These are phyloP conservation scores for Trichoderma cornu-damae DNA, from an alignment of 2,329 filamentous ascomycete genomes.

Conservation along the genomic window DNA sequence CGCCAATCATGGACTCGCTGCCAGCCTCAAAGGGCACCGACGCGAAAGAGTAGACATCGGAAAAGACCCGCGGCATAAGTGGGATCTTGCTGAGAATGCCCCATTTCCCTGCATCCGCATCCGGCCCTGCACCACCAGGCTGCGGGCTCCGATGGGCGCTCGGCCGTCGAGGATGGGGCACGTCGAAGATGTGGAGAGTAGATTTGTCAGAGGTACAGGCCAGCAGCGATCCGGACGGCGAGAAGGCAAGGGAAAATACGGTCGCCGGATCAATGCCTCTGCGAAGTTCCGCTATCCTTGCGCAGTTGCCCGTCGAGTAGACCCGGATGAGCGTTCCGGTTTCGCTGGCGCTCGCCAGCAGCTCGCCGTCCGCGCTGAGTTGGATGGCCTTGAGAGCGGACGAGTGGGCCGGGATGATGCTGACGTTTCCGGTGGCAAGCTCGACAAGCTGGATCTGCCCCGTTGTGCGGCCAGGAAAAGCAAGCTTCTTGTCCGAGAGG, in stretches of 20 bases:
- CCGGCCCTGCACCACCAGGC: conserved; percentile 26
- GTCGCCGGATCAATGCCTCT: conserved; percentile 83
- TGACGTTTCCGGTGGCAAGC: conserved; percentile 71
- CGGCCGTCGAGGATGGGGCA: conserved; percentile 54
- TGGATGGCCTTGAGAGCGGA: conserved; percentile 72
- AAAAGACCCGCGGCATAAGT: conserved; percentile 79
- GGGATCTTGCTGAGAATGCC: conserved; percentile 79
- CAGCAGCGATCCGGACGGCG: conserved; percentile 70
- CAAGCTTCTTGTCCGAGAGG: conserved; percentile 66
- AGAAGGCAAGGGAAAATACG: conserved; percentile 84
- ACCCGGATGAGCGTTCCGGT: conserved; percentile 84
- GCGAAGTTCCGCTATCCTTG: conserved; percentile 76
- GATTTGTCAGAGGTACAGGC: conserved; percentile 96
- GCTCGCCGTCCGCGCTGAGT: conserved; percentile 71
- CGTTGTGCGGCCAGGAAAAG: conserved; percentile 78
- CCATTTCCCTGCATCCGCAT: conserved; percentile 67
- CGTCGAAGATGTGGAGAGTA: conserved; percentile 89
- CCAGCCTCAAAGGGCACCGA: conserved; percentile 78
- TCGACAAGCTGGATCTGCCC: conserved; percentile 90
- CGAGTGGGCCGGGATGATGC: conserved; percentile 87
- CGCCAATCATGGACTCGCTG: conserved; percentile 57
- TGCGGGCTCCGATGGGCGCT: conserved; percentile 32
- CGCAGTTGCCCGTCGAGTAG: conserved; percentile 74
- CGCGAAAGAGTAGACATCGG: conserved; percentile 81
- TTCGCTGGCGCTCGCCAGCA: conserved; percentile 87